phyloP scores from a whole-genome alignment of 2,329 filamentous ascomycete species.

The Tolypocladium tropicale region DNA sequence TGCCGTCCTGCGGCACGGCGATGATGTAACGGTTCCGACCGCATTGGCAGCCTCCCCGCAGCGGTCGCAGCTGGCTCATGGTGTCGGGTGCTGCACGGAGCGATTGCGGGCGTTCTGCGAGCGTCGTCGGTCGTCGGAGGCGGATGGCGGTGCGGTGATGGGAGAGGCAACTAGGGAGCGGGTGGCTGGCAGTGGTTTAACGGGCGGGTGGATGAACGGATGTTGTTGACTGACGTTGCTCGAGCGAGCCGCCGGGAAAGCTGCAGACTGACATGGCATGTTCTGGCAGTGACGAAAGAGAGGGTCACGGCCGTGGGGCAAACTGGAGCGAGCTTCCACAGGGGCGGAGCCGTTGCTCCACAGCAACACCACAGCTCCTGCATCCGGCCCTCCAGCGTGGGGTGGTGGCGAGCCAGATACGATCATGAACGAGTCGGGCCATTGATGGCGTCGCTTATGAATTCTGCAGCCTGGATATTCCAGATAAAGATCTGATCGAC shows the following conservation, averaged over 20 bases:
- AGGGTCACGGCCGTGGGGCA: not conserved
- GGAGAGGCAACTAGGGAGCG: not conserved
- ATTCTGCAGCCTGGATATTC: no score
- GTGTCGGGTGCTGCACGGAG: not conserved
- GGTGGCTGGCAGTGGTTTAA: not conserved
- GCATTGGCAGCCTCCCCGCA: constrained; percentile 74
- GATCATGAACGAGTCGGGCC: no score
- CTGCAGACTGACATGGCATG: not conserved
- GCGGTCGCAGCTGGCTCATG: constrained; percentile 40
- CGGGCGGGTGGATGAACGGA: not conserved
- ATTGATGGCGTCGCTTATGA: not conserved
- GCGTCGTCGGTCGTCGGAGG: not conserved
- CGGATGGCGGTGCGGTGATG: not conserved
- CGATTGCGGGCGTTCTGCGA: not conserved
- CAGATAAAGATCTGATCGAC: not conserved
- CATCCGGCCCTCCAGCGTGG: not conserved
- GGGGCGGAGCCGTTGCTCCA: not conserved
- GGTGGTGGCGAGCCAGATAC: no score
- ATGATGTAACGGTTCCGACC: constrained; percentile 78
- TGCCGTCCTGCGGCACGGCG: constrained; percentile 49
- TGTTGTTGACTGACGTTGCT: not conserved
- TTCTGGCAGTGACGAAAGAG: not conserved
- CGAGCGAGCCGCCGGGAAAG: not conserved
- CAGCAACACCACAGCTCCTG: not conserved
- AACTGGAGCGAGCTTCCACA: not conserved